Evolutionary conservation across 139 green algal genomes (phyloP), one percentile per base, ranked within the genome.

Genomic region (Diplosphaera chodatii): DNA sequence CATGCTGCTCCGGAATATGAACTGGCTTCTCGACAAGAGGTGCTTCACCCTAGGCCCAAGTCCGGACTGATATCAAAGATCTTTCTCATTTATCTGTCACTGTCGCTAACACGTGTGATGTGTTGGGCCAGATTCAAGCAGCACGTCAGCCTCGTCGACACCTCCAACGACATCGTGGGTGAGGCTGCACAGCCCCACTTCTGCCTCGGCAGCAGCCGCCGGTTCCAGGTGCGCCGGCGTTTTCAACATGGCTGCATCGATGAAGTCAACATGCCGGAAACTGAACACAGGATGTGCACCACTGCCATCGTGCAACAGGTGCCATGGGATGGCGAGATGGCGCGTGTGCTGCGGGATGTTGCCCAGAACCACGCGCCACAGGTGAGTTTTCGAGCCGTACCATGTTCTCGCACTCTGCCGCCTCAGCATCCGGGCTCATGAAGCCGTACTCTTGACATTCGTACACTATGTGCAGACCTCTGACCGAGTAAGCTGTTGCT

Each of bases 141-240:
- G 73, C 76, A 77, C 1, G 79, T 93, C 29, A 79, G 91, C 4
- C 81, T 92, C 27, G 77, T 79, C 21, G 81, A 89, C 71, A 85
- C 77, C 1, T 78, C 41, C 69, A 81, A 80, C 33, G 81, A 87
- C 71, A 83, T 87, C 30, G 81, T 69, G 59, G 80, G 83, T 68
- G 67, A 29, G 66, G 68, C 66, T 18, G n/a, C 16, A 31, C 32
- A 86, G 21, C 74, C 83, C 0, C 88, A 95, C 67, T 18, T 66
- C n/a, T 84, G 78, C 67, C 82, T 87, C 64, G 84, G 81, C 23
- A 28, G 25, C 30, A 75, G 81, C 4, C 74, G 81, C 20, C 73
- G 79, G 6, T 64, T 87, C 31, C 68, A 78, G 69, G 84, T 87
- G 56, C 62, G 25, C 13, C n/a, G n/a, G n/a, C n/a, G n/a, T n/a